These are phyloP conservation scores for Trichoderma endophyticum DNA, from an alignment of 2,329 filamentous ascomycete genomes.

Conservation along the genomic window DNA sequence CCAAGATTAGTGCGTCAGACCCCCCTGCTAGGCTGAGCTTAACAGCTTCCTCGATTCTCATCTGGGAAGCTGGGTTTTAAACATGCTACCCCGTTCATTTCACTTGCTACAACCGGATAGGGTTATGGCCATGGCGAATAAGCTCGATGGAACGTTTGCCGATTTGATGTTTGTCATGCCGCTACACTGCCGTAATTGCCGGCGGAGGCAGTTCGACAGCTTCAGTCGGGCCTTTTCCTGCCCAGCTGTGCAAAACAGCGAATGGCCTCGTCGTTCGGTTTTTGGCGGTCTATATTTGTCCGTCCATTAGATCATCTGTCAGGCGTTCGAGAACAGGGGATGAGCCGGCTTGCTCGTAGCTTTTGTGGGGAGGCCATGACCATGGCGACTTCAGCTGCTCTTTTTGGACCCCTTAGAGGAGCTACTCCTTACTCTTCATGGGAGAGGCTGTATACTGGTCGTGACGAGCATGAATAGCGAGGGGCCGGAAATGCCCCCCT, in stretches of 20 bases:
- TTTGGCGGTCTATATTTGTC: not conserved
- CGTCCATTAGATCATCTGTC: not conserved
- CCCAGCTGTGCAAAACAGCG: not conserved
- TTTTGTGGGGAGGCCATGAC: not conserved
- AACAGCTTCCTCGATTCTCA: conserved; percentile 12
- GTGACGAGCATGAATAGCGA: not conserved
- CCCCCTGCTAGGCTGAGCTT: conserved; percentile 6
- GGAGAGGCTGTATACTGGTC: not conserved
- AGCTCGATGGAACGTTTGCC: not conserved
- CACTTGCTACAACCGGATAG: conserved; percentile 12
- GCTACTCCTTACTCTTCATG: not conserved
- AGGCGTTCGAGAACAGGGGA: not conserved
- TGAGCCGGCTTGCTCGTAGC: not conserved
- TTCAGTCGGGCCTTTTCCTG: conserved; percentile 12
- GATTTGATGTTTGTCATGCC: not conserved
- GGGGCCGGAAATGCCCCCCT: not conserved
- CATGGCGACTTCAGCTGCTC: not conserved
- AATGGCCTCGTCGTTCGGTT: not conserved
- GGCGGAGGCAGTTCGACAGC: not conserved
- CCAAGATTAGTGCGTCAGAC: conserved; percentile 1
- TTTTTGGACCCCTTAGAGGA: not conserved
- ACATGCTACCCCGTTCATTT: conserved; percentile 8
- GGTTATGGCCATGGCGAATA: not conserved
- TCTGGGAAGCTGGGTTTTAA: conserved; percentile 12
- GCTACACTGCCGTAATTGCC: not conserved